Percentiles rank a stretch among this genome's conserved stretches.
Evolutionary conservation across 2,329 filamentous ascomycete genomes (phyloP).

Genomic region (Hortaea werneckii): DNA sequence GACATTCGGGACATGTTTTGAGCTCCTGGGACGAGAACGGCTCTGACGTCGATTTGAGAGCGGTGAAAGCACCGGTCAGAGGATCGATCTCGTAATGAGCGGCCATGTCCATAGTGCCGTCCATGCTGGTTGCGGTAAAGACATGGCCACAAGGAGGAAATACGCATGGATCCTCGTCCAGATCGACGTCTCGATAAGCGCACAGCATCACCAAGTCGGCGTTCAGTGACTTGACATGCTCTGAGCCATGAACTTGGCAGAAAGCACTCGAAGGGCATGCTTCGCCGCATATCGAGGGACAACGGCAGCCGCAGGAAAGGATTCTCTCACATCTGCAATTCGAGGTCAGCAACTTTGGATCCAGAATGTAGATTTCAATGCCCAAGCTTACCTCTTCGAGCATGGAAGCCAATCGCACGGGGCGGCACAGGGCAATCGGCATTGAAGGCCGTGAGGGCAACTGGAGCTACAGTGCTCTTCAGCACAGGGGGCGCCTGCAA

Average conservation of each 20-base stretch:
- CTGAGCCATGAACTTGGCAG: conserved; percentile 48
- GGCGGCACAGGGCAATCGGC: conserved; percentile 51
- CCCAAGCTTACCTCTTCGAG: conserved; percentile 27
- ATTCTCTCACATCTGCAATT: conserved; percentile 35
- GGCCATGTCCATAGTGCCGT: conserved; percentile 48
- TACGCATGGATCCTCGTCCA: conserved; percentile 52
- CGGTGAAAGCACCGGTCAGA: conserved; percentile 12
- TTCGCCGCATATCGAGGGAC: conserved; percentile 57
- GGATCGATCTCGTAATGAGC: conserved; percentile 38
- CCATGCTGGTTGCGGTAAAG: conserved; percentile 49
- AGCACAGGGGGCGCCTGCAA: conserved; percentile 41
- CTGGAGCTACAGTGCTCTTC: conserved; percentile 43
- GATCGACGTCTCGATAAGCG: conserved; percentile 47
- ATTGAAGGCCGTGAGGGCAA: conserved; percentile 42
- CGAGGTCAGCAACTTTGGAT: too few relatives aligned
- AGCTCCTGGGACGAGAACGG: conserved; percentile 42
- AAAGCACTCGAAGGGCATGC: conserved; percentile 41
- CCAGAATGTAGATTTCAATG: background rate
- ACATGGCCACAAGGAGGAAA: conserved; percentile 56
- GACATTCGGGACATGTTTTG: conserved; percentile 50
- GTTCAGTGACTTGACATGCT: conserved; percentile 33
- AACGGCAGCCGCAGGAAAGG: conserved; percentile 52
- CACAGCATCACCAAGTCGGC: conserved; percentile 50
- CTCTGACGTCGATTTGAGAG: conserved; percentile 27
- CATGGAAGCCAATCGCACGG: conserved; percentile 61